Evolutionary conservation across 2,329 filamentous ascomycete species (phyloP), one percentile per base, ranked within the genome.

Genomic region (Catunica adiposa): DNA sequence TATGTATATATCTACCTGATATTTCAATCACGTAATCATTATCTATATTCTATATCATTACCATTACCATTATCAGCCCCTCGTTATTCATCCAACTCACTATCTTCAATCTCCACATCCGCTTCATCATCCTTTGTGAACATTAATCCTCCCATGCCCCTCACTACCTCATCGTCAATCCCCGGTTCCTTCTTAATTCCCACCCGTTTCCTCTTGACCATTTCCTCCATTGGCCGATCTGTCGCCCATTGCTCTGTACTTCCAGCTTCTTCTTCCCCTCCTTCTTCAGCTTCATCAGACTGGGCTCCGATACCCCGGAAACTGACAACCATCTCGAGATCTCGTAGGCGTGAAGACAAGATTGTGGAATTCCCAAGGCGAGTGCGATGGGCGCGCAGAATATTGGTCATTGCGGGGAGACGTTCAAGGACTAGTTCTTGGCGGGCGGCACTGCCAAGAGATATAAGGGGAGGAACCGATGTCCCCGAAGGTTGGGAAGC

Each of bases 121-220:
- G 89, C 84, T 64, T 90, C 90, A 70, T 92, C 86, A 68, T 90
- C 86, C 63, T 90, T 86, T 61, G 82, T 87, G 42, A 90, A 69
- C 47, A 87, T 78, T 60, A 89, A 68, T 62, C 83, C 84, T 65
- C 82, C 79, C 59, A 80, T 75, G 44, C 44, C 23, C 23, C 40
- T 51, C 42, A 73, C 70, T 60, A 76, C 64, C 26, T 71, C 68
- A 1, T 68, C 68, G 47, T 70, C 64, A 8, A 64, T 66, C 2
- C 66, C 38, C 26, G 15, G 51, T 11, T 9, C 29, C 14, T 55
- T 53, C 60, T 67, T 65, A 60, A 73, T 69, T 1, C 68, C 66
- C 15, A 67, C 60, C 25, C 61, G 66, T 66, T 77, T 79, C 44
- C 69, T 66, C 0, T 76, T 76, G 26, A 70, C 73, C 14, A 64